These are phyloP conservation scores for Perkinsus olseni DNA, from an alignment of 169 alveolate species.

Conservation along the genomic window DNA sequence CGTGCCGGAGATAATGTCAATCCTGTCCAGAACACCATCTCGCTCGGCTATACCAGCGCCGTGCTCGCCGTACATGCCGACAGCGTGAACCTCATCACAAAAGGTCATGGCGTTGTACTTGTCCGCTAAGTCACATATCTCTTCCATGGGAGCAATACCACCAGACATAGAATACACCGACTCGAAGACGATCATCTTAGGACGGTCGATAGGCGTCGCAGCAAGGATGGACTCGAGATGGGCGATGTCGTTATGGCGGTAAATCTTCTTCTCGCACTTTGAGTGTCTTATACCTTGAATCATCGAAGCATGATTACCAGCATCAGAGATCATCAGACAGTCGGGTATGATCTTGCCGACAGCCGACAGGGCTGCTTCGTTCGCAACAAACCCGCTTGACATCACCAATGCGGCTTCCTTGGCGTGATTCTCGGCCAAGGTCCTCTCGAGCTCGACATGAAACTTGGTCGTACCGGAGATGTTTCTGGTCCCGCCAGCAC, in stretches of 20 bases:
- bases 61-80: constrained; percentile 70
- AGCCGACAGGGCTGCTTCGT: constrained; percentile 67
- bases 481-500: constrained; percentile 82
- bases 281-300: constrained; percentile 70
- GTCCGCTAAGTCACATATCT: constrained; percentile 56
- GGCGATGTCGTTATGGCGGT: constrained; percentile 54
- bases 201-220: constrained; percentile 39
- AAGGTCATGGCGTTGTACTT: constrained; percentile 63
- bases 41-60: constrained; percentile 73
- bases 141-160: constrained; percentile 50
- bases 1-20: constrained; percentile 72
- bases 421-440: constrained; percentile 58
- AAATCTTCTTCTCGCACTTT: constrained; percentile 43
- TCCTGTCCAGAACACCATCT: constrained; percentile 40
- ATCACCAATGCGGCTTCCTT: constrained; percentile 65
- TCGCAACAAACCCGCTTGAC: constrained; percentile 69
- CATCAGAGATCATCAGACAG: constrained; percentile 63
- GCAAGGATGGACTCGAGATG: constrained; percentile 47
- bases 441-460: constrained; percentile 62
- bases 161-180: constrained; percentile 78
- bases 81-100: constrained; percentile 81
- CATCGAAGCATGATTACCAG: constrained; percentile 74
- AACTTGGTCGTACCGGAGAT: constrained; percentile 65
- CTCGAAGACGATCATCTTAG: constrained; percentile 69
- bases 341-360: constrained; percentile 55